These are phyloP conservation scores for Stephanodiscus triporus DNA, from an alignment of 108 stramenopile genomes.

Conservation along the genomic window DNA sequence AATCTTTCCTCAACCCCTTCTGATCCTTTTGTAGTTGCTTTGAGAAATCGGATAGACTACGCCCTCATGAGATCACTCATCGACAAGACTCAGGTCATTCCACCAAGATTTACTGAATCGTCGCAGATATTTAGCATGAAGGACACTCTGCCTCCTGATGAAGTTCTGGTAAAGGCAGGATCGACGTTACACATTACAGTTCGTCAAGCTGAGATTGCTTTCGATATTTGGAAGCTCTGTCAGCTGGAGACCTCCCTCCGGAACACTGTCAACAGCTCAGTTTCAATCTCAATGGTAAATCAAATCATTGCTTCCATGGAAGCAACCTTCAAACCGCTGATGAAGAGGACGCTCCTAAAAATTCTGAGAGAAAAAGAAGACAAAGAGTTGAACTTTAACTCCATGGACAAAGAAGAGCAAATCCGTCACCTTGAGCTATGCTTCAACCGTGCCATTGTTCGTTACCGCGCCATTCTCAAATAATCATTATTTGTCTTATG, in stretches of 20 bases:
- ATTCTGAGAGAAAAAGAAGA: constrained; percentile 9
- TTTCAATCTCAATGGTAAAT: constrained; percentile 10
- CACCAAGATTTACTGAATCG: constrained; percentile 14
- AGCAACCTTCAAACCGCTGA: constrained; percentile 30
- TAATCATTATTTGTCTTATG: not conserved
- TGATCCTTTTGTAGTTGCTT: constrained; percentile 1
- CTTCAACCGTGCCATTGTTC: constrained; percentile 15
- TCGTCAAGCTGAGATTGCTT: constrained; percentile 67
- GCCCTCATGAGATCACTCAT: constrained; percentile 18
- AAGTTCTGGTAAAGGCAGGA: constrained; percentile 37
- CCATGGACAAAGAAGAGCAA: constrained; percentile 7
- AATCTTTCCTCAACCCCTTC: not conserved
- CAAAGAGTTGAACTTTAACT: constrained; percentile 12
- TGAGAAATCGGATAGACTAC: constrained; percentile 72
- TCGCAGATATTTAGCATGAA: constrained; percentile 25
- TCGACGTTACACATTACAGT: constrained; percentile 54
- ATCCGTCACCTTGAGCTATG: constrained; percentile 6
- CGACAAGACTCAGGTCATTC: constrained; percentile 4
- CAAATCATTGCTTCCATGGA: constrained; percentile 17
- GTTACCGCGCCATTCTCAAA: constrained; percentile 21
- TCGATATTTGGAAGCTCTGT: constrained; percentile 61
- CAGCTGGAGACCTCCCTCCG: constrained; percentile 25
- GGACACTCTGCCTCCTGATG: constrained; percentile 37
- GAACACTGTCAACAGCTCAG: not conserved
- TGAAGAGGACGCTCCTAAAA: constrained; percentile 34